Base-by-base conservation (phyloP, 2,329 filamentous ascomycete genomes). In the Botryotinia convoluta region DNA sequence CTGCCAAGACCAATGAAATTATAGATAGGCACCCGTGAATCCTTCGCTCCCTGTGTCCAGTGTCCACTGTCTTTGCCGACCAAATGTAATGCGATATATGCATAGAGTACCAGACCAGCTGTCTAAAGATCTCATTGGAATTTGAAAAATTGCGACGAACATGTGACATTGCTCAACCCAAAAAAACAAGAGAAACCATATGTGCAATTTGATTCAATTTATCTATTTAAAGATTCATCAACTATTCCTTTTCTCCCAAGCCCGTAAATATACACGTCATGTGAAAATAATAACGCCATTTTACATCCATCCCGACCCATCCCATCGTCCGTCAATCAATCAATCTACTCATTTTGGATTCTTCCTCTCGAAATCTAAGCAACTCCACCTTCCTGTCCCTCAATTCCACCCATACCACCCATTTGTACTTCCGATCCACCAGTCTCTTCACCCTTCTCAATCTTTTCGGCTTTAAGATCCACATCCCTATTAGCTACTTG, bases 401-500 rank as follows among this genome's bases (percentile, higher is more conserved):
- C 72, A 26, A 74, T 37, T 12, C 72, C 64, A 48, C 32, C 70
- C 54, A 48, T 54, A 35, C 61, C 69, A 39, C 44, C 70, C 44
- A 71, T 45, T 32, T 74, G 51, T 48, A 65, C 57, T 63, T 73
- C 74, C 12, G 37, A 5, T 22, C 74, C 75, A 14, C 64, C 74
- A 16, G 74, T 77, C 26, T 76, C 74, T 45, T 79, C 75, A 29
- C 73, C 78, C 68, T 79, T 79, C 2, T 44, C 51, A 51, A 80
- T 78, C 54, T 76, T 67, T 71, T 76, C 74, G 1, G 76, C 77
- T 73, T 76, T 78, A 8, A 77, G 76, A 74, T 79, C 76, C 26
- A 71, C 70, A 20, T 42, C 73, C 22, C 29, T 57, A 35, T 51
- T 20, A 4, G 74, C 72, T 29, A 64, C 68, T 2, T 64, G 51